Evolutionary conservation across 2,329 filamentous ascomycete species (phyloP).

Genomic region (Epichloe gansuensis): DNA sequence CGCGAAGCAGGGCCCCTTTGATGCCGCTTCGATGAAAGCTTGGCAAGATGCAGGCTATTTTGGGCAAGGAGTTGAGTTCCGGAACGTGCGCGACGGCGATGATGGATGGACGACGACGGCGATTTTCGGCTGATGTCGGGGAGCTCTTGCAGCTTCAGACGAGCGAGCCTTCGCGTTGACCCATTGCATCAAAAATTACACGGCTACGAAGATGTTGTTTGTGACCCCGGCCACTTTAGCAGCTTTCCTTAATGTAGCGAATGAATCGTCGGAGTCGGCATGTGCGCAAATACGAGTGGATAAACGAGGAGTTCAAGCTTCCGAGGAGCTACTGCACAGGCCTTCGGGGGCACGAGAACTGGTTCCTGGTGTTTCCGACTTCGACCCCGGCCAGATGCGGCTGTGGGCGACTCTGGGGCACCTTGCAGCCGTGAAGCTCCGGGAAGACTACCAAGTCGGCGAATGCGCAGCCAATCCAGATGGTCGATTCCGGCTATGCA

Average conservation of each 20-base stretch:
- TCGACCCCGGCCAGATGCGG: conserved; percentile 3
- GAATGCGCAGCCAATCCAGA: not conserved
- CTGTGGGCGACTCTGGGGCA: conserved; percentile 5
- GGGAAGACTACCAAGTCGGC: conserved; percentile 1
- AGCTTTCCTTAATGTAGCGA: not conserved
- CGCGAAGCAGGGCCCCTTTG: conserved; percentile 75
- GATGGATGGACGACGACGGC: conserved; percentile 39
- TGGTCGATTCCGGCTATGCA: not conserved
- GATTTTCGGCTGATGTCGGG: conserved; percentile 33
- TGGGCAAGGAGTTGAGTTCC: conserved; percentile 74
- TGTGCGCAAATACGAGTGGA: not conserved
- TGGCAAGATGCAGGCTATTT: conserved; percentile 94
- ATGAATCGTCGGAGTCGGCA: not conserved
- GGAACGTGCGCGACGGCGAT: conserved; percentile 40
- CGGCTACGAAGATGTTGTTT: not conserved
- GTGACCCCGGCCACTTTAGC: not conserved
- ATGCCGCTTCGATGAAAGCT: conserved; percentile 71
- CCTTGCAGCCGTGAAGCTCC: conserved; percentile 8
- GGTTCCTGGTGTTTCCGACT: conserved; percentile 4
- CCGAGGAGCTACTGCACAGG: not conserved
- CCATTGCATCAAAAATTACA: not conserved
- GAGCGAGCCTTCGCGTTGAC: not conserved
- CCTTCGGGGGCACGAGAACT: conserved; percentile 1
- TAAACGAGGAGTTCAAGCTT: not conserved
- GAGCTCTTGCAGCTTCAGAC: not conserved